These are phyloP conservation scores for Parietichytrium sp. DNA, from an alignment of 108 stramenopile species.

Conservation along the genomic window DNA sequence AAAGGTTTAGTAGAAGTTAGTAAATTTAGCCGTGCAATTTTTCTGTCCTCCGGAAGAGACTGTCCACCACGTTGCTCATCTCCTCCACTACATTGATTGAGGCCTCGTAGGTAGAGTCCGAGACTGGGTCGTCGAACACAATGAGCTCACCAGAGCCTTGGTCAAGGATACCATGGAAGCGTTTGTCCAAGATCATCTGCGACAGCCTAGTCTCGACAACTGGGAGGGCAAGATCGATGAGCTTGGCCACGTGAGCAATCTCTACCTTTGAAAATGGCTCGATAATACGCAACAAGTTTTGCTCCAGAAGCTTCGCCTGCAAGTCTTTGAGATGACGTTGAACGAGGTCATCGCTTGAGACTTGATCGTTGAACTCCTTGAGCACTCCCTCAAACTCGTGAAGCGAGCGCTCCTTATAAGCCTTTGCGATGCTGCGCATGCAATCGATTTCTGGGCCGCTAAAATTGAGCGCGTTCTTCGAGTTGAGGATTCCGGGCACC, in stretches of 20 bases:
- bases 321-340: slow-evolving; percentile 90
- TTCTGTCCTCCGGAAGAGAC: slow-evolving; percentile 10
- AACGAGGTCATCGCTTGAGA: slow-evolving; percentile 76
- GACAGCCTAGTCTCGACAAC: slow-evolving; percentile 89
- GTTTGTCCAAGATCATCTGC: slow-evolving; percentile 98
- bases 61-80: neutral
- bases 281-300: slow-evolving; percentile 82
- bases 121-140: slow-evolving; percentile 52
- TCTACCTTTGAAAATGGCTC: slow-evolving; percentile 98
- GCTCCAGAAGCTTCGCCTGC: slow-evolving; percentile 90
- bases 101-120: slow-evolving; percentile 40
- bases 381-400: slow-evolving; percentile 74
- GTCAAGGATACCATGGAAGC: slow-evolving; percentile 93
- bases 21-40: neutral
- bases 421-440: slow-evolving; percentile 86
- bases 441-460: slow-evolving; percentile 88
- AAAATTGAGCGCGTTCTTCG: slow-evolving; percentile 89
- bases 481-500: slow-evolving; percentile 63
- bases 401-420: slow-evolving; percentile 81
- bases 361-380: neutral
- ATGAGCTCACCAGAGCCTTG: slow-evolving; percentile 92
- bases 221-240: slow-evolving; percentile 86
- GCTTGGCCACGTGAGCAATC: slow-evolving; percentile 81
- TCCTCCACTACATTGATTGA: slow-evolving; percentile 4
- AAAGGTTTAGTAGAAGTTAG: too few species aligned